Evolutionary conservation across 768 basidiomycete species (phyloP).

Genomic region (Suillus americanus): DNA sequence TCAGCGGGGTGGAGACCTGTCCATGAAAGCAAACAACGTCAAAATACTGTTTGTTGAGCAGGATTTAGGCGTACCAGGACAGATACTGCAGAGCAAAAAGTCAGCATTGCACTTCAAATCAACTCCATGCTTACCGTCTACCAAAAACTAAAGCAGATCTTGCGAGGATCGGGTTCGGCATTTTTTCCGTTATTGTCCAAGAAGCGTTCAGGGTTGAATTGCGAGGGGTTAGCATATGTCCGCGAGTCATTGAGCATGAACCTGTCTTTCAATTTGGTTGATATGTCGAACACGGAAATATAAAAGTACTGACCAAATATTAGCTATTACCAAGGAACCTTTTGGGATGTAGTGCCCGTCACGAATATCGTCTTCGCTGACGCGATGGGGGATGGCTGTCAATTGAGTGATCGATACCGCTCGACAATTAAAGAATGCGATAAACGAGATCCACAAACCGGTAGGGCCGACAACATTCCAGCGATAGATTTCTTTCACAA

Average conservation of each 20-base stretch:
- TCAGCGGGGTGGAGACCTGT: constrained; percentile 55
- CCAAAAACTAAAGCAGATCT: constrained; percentile 73
- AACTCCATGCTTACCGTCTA: constrained; percentile 42
- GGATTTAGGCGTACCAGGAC: constrained; percentile 22
- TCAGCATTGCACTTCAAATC: constrained; percentile 10
- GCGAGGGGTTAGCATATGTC: constrained; percentile 51
- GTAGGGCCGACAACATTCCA: constrained; percentile 41
- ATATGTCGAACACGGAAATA: constrained; percentile 13
- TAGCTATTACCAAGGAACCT: constrained; percentile 27
- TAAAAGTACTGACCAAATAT: constrained; percentile 17
- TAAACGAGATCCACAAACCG: constrained; percentile 33
- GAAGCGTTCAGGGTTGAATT: constrained; percentile 63
- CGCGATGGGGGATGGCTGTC: constrained; percentile 44
- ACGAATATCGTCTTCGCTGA: constrained; percentile 57
- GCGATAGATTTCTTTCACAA: constrained; percentile 55
- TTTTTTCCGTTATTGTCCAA: constrained; percentile 34
- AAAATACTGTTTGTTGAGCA: constrained; percentile 1
- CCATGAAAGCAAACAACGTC: constrained; percentile 5
- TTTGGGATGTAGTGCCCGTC: constrained; percentile 63
- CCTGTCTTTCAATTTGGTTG: constrained; percentile 15
- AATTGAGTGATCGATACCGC: background rate
- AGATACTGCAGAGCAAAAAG: constrained; percentile 17
- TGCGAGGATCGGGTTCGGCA: constrained; percentile 57
- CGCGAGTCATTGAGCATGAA: constrained; percentile 31
- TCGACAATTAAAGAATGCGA: constrained; percentile 31